Base-by-base conservation (phyloP, 345 rosid genomes). In the Sisymbrium altissimum region DNA sequence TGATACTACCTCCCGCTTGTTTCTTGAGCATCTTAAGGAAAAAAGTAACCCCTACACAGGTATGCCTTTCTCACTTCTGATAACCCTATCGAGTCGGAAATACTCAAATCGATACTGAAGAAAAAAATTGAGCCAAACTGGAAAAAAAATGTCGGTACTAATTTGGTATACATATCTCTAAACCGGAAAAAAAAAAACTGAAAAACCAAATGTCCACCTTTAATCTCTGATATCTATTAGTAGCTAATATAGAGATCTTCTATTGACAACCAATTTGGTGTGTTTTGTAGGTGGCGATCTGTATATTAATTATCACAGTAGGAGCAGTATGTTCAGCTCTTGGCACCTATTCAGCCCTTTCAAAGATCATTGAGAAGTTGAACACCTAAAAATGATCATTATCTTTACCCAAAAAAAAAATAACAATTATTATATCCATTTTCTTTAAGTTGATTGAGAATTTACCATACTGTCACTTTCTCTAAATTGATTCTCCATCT, bases 1-100 rank as follows among this genome's bases (percentile, higher is more conserved):
- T 94, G 83, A 89, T 94, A 77, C 90, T 94, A 81, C 98, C 98
- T 0, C 88, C 93, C 4, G 93, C 84, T 74, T 94, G 98, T 82
- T 94, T 81, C 80, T 79, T 94, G 84, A 89, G 96, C 82, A 94
- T 94, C 68, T 11, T 82, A 78, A 75, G 85, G 82, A 81, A 77
- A 19, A 89, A 84, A 80, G 84, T 78, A 50, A 85, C 86, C 1
- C 73, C 52, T 35, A 17, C 81, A 56, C 90, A 94, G 95, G 98
- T 88, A 80, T 18, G 25, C 9, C 38, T 40, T 56, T 17, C 17
- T 27, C 58, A 43, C 12, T 64, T 60, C 9, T 54, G 3, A 27
- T 66, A 63, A 45, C 58, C 46, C 33, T 66, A 65, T 40, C 25
- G 33, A 74, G 56, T 40, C 25, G 1, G 44, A 41, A 13, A 40